Percentiles rank a stretch among this genome's conserved stretches.
These are phyloP conservation scores for Candida awuae DNA, from an alignment of 805 yeast genomes.

Conservation along the genomic window DNA sequence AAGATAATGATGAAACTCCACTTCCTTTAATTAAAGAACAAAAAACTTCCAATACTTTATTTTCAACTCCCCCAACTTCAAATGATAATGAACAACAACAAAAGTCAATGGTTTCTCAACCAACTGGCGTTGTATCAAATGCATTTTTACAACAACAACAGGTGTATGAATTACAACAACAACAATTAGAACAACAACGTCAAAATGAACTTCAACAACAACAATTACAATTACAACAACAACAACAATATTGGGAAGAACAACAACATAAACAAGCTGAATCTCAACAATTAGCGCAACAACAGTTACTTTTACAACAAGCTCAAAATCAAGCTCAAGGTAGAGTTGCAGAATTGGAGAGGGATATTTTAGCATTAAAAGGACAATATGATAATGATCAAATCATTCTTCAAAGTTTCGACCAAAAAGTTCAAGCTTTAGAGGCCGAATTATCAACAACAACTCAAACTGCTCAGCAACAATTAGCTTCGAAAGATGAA, in stretches of 20 bases:
- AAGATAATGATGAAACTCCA: conserved; percentile 38
- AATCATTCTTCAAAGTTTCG: conserved; percentile 76
- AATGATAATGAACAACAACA: conserved; percentile 3
- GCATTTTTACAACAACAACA: conserved; percentile 40
- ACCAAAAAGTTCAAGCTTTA: conserved; percentile 70
- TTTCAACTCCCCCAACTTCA: conserved; percentile 30
- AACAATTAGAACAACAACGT: conserved; percentile 49
- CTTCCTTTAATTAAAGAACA: conserved; percentile 28
- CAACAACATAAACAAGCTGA: conserved; percentile 66
- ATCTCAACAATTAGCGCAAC: conserved; percentile 63
- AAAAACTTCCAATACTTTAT: conserved; percentile 13
- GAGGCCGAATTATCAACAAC: conserved; percentile 63
- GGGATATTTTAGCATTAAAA: conserved; percentile 64
- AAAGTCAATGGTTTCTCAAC: conserved; percentile 40
- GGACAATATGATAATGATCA: conserved; percentile 86
- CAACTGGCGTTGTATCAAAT: conserved; percentile 41
- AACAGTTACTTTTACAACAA: conserved; percentile 59
- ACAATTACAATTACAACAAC: conserved; percentile 58
- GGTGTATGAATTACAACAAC: conserved; percentile 51
- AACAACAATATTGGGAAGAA: conserved; percentile 65
- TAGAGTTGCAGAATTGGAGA: conserved; percentile 71
- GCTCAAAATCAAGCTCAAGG: conserved; percentile 69
- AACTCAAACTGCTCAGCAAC: conserved; percentile 60
- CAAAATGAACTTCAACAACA: conserved; percentile 60
- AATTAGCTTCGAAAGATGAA: conserved; percentile 69